Evolutionary conservation across 768 basidiomycete species (phyloP).

Genomic region (Lanmaoa pseudosensibilis): DNA sequence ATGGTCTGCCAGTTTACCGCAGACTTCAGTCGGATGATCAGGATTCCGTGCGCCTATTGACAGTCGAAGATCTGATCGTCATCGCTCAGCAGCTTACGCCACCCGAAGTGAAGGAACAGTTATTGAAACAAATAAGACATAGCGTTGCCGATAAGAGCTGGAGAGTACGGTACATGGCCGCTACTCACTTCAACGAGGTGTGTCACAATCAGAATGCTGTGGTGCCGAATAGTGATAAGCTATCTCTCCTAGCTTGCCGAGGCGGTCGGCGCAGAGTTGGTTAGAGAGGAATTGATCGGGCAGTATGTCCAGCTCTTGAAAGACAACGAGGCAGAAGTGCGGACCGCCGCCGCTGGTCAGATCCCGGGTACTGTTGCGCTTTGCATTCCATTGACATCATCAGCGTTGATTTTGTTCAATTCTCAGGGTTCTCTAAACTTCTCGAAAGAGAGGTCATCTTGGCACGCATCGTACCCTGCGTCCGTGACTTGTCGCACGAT

Average conservation of each 20-base stretch:
- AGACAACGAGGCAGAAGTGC: slow-evolving; percentile 98
- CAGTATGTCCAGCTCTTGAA: slow-evolving; percentile 94
- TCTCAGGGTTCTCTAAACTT: slow-evolving; percentile 86
- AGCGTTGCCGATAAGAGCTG: slow-evolving; percentile 96
- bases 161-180: slow-evolving; percentile 99
- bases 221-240: background rate
- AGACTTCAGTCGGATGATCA: slow-evolving; percentile 95
- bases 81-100: slow-evolving; percentile 84
- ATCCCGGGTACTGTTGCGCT: slow-evolving; percentile 72
- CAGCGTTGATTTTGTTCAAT: slow-evolving; percentile 9
- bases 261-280: slow-evolving; percentile 84
- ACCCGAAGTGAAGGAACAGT: slow-evolving; percentile 87
- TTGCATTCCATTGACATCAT: background rate
- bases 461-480: slow-evolving; percentile 89
- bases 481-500: slow-evolving; percentile 91
- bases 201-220: slow-evolving; percentile 11
- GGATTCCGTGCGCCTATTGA: slow-evolving; percentile 93
- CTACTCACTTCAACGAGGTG: slow-evolving; percentile 95
- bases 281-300: slow-evolving; percentile 89
- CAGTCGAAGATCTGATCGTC: slow-evolving; percentile 93
- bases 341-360: slow-evolving; percentile 93
- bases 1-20: slow-evolving; percentile 89
- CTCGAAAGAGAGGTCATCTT: slow-evolving; percentile 94
- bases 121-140: slow-evolving; percentile 83
- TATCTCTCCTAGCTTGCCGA: slow-evolving; percentile 68